phyloP scores from a whole-genome alignment of 768 basidiomycete genomes.

The Pulveroboletus sp. region DNA sequence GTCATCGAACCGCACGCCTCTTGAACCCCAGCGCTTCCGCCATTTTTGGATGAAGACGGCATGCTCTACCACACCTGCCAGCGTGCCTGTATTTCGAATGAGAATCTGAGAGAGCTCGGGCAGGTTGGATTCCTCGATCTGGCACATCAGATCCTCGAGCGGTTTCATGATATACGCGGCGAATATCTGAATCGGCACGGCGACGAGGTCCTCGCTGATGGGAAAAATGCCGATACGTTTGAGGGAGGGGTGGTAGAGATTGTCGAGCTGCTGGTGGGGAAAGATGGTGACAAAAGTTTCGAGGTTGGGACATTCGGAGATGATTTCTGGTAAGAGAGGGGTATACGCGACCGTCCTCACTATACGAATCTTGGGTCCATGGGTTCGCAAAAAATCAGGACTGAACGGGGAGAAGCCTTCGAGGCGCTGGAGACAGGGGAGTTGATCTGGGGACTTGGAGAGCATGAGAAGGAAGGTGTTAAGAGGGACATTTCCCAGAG shows the following conservation, averaged over 20 bases:
- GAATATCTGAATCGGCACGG: constrained; percentile 37
- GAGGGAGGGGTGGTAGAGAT: constrained; percentile 36
- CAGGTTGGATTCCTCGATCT: constrained; percentile 34
- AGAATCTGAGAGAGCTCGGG: constrained; percentile 36
- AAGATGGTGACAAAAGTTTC: constrained; percentile 39
- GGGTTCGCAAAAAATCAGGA: constrained; percentile 36
- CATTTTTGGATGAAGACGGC: constrained; percentile 26
- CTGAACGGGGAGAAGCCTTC: constrained; percentile 43
- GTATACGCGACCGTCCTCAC: constrained; percentile 37
- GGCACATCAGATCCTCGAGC: constrained; percentile 36
- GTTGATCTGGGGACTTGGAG: constrained; percentile 29
- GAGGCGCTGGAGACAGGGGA: constrained; percentile 40
- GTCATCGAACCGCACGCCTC: constrained; percentile 31
- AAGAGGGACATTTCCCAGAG: constrained; percentile 34
- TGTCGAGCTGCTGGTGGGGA: constrained; percentile 33
- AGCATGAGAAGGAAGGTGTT: constrained; percentile 40
- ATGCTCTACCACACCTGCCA: constrained; percentile 32
- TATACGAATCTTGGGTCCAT: constrained; percentile 40
- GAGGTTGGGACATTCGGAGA: constrained; percentile 40
- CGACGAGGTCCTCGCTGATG: constrained; percentile 34
- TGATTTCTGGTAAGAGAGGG: constrained; percentile 34
- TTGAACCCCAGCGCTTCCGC: constrained; percentile 26
- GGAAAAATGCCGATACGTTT: constrained; percentile 44
- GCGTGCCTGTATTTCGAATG: constrained; percentile 39
- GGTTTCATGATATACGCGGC: constrained; percentile 39